phyloP scores from a whole-genome alignment of 2,329 filamentous ascomycete species.

The Trichoderma cornu-damae region DNA sequence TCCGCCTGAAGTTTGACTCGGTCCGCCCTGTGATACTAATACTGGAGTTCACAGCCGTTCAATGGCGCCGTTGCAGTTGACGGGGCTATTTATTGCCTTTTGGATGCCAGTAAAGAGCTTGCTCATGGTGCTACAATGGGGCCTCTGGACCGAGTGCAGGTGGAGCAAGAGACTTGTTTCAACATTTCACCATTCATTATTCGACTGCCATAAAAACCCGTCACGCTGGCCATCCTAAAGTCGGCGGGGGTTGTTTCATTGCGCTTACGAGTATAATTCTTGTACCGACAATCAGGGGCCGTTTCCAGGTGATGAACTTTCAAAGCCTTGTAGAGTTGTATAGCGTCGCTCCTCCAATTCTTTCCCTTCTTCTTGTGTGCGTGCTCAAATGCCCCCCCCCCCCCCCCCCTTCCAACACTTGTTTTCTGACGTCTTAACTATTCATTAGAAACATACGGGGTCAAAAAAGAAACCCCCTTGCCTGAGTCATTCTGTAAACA shows the following conservation, averaged over 20 bases:
- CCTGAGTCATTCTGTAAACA: background rate
- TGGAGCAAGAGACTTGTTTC: slow-evolving; percentile 6
- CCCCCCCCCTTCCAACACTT: background rate
- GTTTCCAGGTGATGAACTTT: no score
- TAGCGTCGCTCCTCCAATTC: background rate
- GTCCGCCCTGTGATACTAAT: slow-evolving; percentile 6
- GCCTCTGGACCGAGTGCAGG: background rate
- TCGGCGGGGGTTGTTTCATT: background rate
- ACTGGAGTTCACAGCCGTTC: background rate
- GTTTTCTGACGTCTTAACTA: background rate
- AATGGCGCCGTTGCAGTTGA: background rate
- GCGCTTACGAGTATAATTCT: background rate
- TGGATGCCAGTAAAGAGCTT: background rate
- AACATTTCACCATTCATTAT: background rate
- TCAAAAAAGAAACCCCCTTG: background rate
- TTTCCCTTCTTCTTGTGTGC: background rate
- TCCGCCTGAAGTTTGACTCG: background rate
- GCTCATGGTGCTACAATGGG: background rate
- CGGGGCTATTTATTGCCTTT: background rate
- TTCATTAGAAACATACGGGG: background rate
- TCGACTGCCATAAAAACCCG: background rate
- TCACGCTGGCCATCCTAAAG: background rate
- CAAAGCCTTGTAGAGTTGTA: no score
- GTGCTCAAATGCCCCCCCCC: no score
- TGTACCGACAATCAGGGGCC: background rate